A percentile compares a stretch with the other conserved stretches of the same genome.
phyloP scores from a whole-genome alignment of 257 asterid species.

The Scutellaria minor region DNA sequence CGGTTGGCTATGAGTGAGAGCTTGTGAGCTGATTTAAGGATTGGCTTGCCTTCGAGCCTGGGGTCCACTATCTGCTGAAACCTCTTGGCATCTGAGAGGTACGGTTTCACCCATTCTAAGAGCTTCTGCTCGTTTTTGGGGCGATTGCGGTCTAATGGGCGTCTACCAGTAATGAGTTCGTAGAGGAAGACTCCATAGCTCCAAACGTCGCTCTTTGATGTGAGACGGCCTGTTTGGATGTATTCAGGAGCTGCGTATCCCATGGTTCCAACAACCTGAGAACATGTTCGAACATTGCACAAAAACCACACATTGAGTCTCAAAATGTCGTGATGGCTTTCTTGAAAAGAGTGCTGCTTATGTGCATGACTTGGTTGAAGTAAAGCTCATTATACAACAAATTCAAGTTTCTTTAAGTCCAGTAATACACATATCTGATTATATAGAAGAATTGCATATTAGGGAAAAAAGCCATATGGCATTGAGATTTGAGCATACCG shows the following conservation, averaged over 20 bases:
- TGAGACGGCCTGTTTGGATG: constrained; percentile 88
- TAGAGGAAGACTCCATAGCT: constrained; percentile 92
- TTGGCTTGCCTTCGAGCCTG: constrained; percentile 63
- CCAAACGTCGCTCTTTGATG: constrained; percentile 93
- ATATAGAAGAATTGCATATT: not conserved
- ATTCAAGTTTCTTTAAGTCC: not conserved
- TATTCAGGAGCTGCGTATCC: constrained; percentile 99
- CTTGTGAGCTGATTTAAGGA: constrained; percentile 75
- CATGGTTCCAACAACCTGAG: constrained; percentile 91
- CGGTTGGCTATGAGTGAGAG: constrained; percentile 88
- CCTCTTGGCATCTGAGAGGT: constrained; percentile 77
- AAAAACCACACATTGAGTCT: not conserved
- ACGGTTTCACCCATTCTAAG: constrained; percentile 90
- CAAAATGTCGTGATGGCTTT: not conserved
- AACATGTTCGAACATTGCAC: not conserved
- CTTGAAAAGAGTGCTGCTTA: not conserved
- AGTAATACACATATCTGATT: constrained; percentile 2
- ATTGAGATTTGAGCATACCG: constrained; percentile 45
- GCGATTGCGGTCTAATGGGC: constrained; percentile 82
- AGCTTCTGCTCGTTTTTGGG: constrained; percentile 91
- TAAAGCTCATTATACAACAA: not conserved
- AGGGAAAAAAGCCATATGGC: constrained; percentile 11
- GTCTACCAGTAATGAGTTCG: constrained; percentile 90
- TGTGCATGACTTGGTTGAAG: not conserved
- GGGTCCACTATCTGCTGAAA: constrained; percentile 83